Evolutionary conservation across 495 filamentous ascomycete genomes (phyloP), one percentile per base, ranked within the genome.

Genomic region (Penicillium silybi): DNA sequence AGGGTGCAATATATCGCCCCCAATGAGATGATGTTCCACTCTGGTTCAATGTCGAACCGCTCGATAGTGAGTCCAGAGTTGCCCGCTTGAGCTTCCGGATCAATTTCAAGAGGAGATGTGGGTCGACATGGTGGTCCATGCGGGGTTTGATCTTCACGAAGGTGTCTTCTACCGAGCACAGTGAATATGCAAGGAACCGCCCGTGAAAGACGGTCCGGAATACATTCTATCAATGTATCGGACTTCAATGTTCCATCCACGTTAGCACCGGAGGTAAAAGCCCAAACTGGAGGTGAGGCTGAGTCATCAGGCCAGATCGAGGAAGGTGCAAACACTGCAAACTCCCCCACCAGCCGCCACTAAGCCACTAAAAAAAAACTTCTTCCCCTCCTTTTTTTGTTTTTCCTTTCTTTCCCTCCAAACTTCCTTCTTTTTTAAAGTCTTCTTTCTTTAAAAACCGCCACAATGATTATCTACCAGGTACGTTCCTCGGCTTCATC

Each of bases 391-490:
- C 62, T 64, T 66, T 70, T 57, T 62, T 64, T 66, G 63, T 64
- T 67, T 69, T 58, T 51, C 41, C 55, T 63, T 57, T 58, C 61
- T 48, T 61, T 54, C 62, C 41, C 57, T 53, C 26, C 54, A 42
- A 34, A 46, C 48, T 56, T 55, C 54, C 52, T 56, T 46, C 47
- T 46, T 41, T 49, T 54, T 52, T 32, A 57, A 41, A 46, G 41
- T 49, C 50, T 17, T 29, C 43, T 53, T 47, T 44, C 48, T 50
- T 57, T 50, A 32, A 15, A 29, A 32, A 32, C 70, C 65, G 60
- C 59, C 80, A 87, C 79, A 61, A 96, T 96, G 90, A 85, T 95
- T 69, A 95, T 96, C 70, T 95, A 77, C 85, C 87, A 84, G 79
- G 90, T 93, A 62, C 51, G 80, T 73, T 10, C 15, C 25, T 40